These are phyloP conservation scores for Xylaria sp. DNA, from an alignment of 2,329 filamentous ascomycete species.

Conservation along the genomic window DNA sequence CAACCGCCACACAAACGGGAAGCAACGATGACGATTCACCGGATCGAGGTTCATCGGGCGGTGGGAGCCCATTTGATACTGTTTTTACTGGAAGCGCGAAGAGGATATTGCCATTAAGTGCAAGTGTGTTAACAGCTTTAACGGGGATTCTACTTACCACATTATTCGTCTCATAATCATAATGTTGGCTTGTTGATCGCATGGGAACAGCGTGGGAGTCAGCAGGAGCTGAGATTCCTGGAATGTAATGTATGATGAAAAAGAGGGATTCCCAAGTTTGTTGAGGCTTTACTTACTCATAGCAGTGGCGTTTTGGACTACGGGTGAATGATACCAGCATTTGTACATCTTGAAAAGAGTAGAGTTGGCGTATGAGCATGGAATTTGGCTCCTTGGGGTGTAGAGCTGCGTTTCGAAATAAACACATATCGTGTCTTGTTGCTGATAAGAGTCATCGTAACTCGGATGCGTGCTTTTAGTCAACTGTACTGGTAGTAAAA, in stretches of 20 bases:
- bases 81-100: constrained; percentile 19
- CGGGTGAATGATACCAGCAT: constrained; percentile 36
- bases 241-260: constrained; percentile 26
- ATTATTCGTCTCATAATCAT: constrained; percentile 22
- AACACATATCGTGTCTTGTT: neutral
- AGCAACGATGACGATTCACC: neutral
- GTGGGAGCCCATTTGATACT: constrained; percentile 44
- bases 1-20: constrained; percentile 18
- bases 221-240: neutral
- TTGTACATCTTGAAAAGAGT: constrained; percentile 25
- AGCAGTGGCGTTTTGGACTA: constrained; percentile 38
- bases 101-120: constrained; percentile 11
- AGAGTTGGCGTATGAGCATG: constrained; percentile 8
- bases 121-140: constrained; percentile 11
- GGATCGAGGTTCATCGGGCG: constrained; percentile 35
- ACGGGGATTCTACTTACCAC: constrained; percentile 19
- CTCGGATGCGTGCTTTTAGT: neutral
- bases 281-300: constrained; percentile 7
- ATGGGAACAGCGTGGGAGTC: neutral
- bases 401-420: constrained; percentile 17
- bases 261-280: neutral
- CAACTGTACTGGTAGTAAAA: too few relatives aligned
- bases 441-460: neutral
- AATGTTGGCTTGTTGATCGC: neutral
- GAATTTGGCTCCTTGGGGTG: constrained; percentile 3